phyloP scores from a whole-genome alignment of 2,329 filamentous ascomycete genomes.

The Aspergillus carbonarius region DNA sequence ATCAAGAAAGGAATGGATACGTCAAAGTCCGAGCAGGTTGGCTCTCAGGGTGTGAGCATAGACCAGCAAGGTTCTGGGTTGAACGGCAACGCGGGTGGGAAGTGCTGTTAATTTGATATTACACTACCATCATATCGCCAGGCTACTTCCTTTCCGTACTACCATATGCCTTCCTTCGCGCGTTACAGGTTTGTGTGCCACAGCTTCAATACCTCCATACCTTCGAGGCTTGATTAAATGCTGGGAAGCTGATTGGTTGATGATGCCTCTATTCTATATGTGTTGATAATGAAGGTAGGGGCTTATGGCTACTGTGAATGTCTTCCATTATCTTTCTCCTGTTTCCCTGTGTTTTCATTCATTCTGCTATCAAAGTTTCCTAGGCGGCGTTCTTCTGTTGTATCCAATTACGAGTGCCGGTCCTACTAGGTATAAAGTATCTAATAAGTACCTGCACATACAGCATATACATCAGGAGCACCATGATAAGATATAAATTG shows the following conservation, averaged over 20 bases:
- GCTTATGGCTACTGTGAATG: background rate
- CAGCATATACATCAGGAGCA: background rate
- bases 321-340: slow-evolving; percentile 1
- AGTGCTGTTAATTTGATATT: slow-evolving; percentile 67
- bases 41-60: slow-evolving; percentile 65
- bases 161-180: background rate
- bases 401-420: background rate
- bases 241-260: background rate
- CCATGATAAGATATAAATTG: background rate
- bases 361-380: background rate
- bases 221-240: background rate
- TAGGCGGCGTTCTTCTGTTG: background rate
- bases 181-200: background rate
- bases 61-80: slow-evolving; percentile 57
- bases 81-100: slow-evolving; percentile 57
- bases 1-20: slow-evolving; percentile 99
- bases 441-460: background rate
- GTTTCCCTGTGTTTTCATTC: background rate
- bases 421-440: background rate
- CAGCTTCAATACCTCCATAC: background rate
- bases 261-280: slow-evolving; percentile 3
- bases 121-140: slow-evolving; percentile 17
- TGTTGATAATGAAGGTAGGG: slow-evolving; percentile 11
- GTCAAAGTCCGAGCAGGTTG: slow-evolving; percentile 69
- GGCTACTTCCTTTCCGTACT: slow-evolving; percentile 13